Evolutionary conservation across 371 early-diverging fungal genomes (phyloP), one percentile per base, ranked within the genome.

Genomic region (Cokeromyces recurvatus): DNA sequence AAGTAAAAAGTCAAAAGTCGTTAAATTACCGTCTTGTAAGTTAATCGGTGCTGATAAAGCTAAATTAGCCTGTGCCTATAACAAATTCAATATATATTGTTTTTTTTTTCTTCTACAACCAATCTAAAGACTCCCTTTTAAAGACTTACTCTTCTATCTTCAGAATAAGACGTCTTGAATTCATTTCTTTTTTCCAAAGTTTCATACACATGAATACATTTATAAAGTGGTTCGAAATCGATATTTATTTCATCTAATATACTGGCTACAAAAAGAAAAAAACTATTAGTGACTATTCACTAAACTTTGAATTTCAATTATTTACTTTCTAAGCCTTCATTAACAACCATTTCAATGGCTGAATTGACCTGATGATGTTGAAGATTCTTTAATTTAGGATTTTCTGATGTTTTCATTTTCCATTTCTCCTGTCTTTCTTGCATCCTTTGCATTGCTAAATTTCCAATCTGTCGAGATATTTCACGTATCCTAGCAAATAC

Each of bases 221-320:
- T 92, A 71, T 92, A 96, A 40, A 98, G 72, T 11, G 98, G 95
- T 53, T 87, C 85, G 68, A 96, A 91, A 61, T 96, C 94, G 45
- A 98, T 78, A 19, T 87, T 71, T 8, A 87, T 74, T 12, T 83
- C 79, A 54, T 89, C 85, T 40, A 85, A 37, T 22, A 82, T 71
- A 45, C 84, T 79, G 24, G 78, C 86, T 87, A 59, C 27, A 24
- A 14, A 10, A n/a, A 29, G 41, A 11, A 34, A 34, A 9, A 29
- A 29, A 8, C 11, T 5, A 43, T 23, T 21, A 40, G 17, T 7
- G 5, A 11, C 36, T n/a, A 15, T 24, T 29, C 29, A 8, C 29
- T 29, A 5, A 11, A 8, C 11, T 29, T 11, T 29, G 5, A 11
- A 5, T 29, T 11, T 8, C 11, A 5, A n/a, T n/a, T 14, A 46